Percentiles rank a stretch among this genome's conserved stretches.
Evolutionary conservation across 306 rosid genomes (phyloP).

Genomic region (Cucurbita maxima): DNA sequence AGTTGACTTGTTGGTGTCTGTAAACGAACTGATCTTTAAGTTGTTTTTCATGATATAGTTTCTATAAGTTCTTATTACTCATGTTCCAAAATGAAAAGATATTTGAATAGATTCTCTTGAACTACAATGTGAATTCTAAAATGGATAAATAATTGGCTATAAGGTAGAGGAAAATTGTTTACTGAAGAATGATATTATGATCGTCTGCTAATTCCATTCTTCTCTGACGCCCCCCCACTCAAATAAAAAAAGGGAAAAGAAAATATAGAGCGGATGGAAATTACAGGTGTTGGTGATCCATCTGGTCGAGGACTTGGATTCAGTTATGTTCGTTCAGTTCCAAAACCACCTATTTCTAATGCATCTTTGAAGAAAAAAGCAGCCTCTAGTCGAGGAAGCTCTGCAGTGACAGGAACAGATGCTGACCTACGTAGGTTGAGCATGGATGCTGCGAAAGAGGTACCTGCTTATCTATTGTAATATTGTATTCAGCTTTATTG

Average conservation of each 20-base stretch:
- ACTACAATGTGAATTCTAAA: neutral
- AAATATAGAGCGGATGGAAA: constrained; percentile 84
- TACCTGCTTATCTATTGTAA: constrained; percentile 3
- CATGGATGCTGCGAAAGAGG: constrained; percentile 99
- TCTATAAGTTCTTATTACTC: neutral
- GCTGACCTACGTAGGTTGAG: constrained; percentile 98
- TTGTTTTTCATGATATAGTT: neutral
- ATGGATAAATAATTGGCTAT: neutral
- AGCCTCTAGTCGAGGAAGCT: constrained; percentile 55
- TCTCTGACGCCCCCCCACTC: neutral
- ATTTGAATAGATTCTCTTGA: neutral
- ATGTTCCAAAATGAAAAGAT: neutral
- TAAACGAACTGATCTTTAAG: neutral
- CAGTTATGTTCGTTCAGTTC: constrained; percentile 76
- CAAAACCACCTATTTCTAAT: constrained; percentile 71
- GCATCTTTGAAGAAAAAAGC: constrained; percentile 70
- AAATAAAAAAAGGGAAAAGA: constrained; percentile 56
- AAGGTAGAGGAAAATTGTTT: neutral
- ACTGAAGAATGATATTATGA: neutral
- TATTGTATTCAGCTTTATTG: neutral
- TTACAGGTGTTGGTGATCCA: constrained; percentile 96
- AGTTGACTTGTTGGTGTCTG: neutral
- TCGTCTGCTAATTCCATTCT: neutral
- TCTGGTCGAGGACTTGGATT: constrained; percentile 94
- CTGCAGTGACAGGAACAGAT: constrained; percentile 96